Conservation (phyloP, 371 early-diverging fungal species). For the Umbelopsis sp. region DNA sequence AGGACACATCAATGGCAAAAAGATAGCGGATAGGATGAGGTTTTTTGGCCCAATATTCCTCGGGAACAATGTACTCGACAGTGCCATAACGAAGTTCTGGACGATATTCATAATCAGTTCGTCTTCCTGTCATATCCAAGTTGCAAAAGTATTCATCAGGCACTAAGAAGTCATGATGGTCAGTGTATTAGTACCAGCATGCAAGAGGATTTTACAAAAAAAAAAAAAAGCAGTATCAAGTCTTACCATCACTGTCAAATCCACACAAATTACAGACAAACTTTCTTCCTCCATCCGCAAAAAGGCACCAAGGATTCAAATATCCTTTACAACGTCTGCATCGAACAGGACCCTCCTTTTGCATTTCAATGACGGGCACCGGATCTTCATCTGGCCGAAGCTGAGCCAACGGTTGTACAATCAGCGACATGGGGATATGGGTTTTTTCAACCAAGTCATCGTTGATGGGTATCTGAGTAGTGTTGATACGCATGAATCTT, state of each 20-base stretch:
- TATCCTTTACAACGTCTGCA: slow-evolving; percentile 94
- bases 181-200: background rate
- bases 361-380: slow-evolving; percentile 22
- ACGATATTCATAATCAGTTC: slow-evolving; percentile 83
- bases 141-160: slow-evolving; percentile 90
- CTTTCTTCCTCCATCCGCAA: slow-evolving; percentile 86
- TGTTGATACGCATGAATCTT: slow-evolving; percentile 88
- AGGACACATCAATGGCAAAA: slow-evolving; percentile 94
- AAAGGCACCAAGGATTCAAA: slow-evolving; percentile 88
- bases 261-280: slow-evolving; percentile 94
- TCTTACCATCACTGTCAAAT: slow-evolving; percentile 77
- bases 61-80: slow-evolving; percentile 89
- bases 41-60: slow-evolving; percentile 69
- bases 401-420: slow-evolving; percentile 92
- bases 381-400: slow-evolving; percentile 71
- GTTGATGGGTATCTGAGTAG: slow-evolving; percentile 80
- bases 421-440: slow-evolving; percentile 81
- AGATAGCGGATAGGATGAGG: slow-evolving; percentile 76
- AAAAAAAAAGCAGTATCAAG: background rate
- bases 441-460: slow-evolving; percentile 78
- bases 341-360: slow-evolving; percentile 80
- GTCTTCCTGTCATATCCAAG: slow-evolving; percentile 88
- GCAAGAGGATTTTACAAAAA: no score
- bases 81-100: slow-evolving; percentile 91
- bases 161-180: slow-evolving; percentile 41